A percentile compares a stretch with the other conserved stretches of the same genome.
Evolutionary conservation across 2,329 filamentous ascomycete genomes (phyloP).

Genomic region (Clonostachys chloroleuca): DNA sequence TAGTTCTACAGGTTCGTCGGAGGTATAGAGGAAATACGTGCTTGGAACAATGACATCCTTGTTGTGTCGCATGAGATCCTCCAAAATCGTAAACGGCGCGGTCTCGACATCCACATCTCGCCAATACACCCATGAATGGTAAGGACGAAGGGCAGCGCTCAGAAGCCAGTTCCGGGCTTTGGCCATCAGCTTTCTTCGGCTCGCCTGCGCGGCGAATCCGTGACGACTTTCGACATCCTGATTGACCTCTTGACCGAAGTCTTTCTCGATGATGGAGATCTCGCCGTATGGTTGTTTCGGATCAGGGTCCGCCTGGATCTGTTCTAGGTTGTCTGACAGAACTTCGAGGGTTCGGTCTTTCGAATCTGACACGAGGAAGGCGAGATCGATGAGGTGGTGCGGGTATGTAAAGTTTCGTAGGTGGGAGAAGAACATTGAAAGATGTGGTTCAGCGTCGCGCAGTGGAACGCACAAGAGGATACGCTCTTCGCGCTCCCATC

Average conservation of each 20-base stretch:
- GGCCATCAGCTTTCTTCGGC: constrained; percentile 92
- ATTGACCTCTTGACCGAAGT: constrained; percentile 96
- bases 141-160: constrained; percentile 86
- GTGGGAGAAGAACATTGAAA: constrained; percentile 99
- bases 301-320: constrained; percentile 76
- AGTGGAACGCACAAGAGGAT: constrained; percentile 93
- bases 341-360: constrained; percentile 84
- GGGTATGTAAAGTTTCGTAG: constrained; percentile 95
- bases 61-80: constrained; percentile 97
- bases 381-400: constrained; percentile 91
- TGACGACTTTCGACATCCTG: constrained; percentile 97
- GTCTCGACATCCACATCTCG: constrained; percentile 98
- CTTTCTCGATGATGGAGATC: constrained; percentile 96
- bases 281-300: constrained; percentile 84
- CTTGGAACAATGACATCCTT: constrained; percentile 93
- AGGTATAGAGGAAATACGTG: background rate
- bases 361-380: constrained; percentile 95
- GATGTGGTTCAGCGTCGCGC: constrained; percentile 84
- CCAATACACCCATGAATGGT: constrained; percentile 99
- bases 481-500: constrained; percentile 94
- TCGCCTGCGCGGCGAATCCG: constrained; percentile 93
- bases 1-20: constrained; percentile 14
- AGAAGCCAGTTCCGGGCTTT: constrained; percentile 96
- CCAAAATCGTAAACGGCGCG: constrained; percentile 91
- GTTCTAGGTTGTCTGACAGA: constrained; percentile 69